Percentiles rank a stretch among this genome's conserved stretches.
Conservation (phyloP, 192 early-diverging fungal genomes). For the Rhizophagus clarus region DNA sequence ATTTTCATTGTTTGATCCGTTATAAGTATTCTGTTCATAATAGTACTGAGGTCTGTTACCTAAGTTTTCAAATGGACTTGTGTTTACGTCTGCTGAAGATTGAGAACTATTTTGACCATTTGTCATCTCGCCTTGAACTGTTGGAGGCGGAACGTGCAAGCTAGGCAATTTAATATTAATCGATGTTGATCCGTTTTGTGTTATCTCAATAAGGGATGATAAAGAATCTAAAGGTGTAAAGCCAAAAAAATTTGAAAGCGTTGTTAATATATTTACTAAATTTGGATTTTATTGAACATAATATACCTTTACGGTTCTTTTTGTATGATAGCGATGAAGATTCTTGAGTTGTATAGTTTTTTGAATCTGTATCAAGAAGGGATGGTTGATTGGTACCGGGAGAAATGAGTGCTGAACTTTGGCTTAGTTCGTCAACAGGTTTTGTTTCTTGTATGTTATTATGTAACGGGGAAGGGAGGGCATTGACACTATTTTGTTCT, state of each 20-base stretch:
- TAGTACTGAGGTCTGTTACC: not conserved
- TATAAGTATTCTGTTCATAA: not conserved
- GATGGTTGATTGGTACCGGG: too few relatives aligned
- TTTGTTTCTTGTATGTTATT: too few relatives aligned
- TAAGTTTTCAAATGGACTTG: not conserved
- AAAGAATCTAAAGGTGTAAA: not conserved
- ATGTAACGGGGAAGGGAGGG: too few relatives aligned
- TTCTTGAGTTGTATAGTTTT: too few relatives aligned
- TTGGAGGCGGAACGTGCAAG: not conserved
- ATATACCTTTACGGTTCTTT: too few relatives aligned
- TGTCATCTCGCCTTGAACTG: not conserved
- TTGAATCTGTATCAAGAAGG: too few relatives aligned
- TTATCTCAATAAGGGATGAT: conserved; percentile 21
- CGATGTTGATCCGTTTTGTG: conserved; percentile 22
- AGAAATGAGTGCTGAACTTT: too few relatives aligned
- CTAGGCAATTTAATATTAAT: conserved; percentile 33
- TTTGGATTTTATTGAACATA: too few relatives aligned
- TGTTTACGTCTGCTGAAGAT: not conserved
- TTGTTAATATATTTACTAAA: too few relatives aligned
- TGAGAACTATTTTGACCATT: not conserved
- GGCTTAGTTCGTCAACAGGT: too few relatives aligned
- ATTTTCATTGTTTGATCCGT: not conserved
- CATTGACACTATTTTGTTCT: too few relatives aligned
- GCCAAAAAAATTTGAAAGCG: not conserved
- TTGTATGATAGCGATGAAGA: too few relatives aligned